A percentile compares a stretch with the other conserved stretches of the same genome.
Conservation (phyloP, 805 yeast genomes). For the Ogataea pilisensis region DNA sequence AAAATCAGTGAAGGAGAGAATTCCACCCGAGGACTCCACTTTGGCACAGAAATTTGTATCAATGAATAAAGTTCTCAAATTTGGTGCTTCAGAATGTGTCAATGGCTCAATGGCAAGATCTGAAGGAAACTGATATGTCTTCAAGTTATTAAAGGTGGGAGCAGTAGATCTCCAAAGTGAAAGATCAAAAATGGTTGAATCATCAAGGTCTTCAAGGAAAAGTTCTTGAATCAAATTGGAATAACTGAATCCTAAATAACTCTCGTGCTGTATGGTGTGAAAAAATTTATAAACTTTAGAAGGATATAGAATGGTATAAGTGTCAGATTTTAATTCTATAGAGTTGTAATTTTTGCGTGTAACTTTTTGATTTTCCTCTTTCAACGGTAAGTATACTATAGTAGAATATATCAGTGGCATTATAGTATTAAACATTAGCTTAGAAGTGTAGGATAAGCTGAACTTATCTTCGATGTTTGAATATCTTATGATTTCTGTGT, state of each 20-base stretch:
- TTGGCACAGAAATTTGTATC: conserved; percentile 28
- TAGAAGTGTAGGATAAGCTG: conserved; percentile 17
- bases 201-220: conserved; percentile 19
- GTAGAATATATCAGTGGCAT: conserved; percentile 21
- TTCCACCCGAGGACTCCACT: conserved; percentile 22
- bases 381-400: conserved; percentile 12
- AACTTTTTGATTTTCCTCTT: neutral
- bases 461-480: conserved; percentile 16
- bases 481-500: conserved; percentile 14
- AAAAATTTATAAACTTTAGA: conserved; percentile 16
- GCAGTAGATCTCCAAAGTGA: conserved; percentile 19
- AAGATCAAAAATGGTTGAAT: conserved; percentile 14
- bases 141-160: conserved; percentile 16
- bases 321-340: conserved; percentile 17
- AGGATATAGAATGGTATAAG: conserved; percentile 13
- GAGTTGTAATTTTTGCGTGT: conserved; percentile 12
- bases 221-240: conserved; percentile 22
- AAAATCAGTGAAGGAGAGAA: conserved; percentile 23
- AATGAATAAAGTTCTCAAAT: conserved; percentile 19
- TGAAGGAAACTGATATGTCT: conserved; percentile 22
- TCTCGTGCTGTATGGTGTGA: conserved; percentile 9
- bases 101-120: conserved; percentile 20
- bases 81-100: conserved; percentile 23
- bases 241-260: conserved; percentile 22
- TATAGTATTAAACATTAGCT: conserved; percentile 17